phyloP scores from a whole-genome alignment of 1,139 yeast species.

The Pichia inconspicua region DNA sequence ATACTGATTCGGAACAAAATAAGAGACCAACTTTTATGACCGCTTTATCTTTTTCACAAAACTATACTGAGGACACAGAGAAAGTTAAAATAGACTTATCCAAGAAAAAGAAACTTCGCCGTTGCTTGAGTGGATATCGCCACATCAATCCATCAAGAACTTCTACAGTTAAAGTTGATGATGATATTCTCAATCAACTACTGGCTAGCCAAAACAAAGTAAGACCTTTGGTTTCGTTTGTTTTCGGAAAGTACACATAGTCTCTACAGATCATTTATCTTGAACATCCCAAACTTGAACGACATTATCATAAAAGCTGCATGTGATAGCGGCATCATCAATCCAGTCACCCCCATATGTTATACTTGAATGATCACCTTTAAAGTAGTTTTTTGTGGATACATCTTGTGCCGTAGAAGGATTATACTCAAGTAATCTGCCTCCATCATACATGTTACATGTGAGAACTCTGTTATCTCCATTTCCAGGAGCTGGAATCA shows the following conservation, averaged over 20 bases:
- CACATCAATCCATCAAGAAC: conserved; percentile 45
- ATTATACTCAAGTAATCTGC: conserved; percentile 45
- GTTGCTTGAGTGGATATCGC: conserved; percentile 51
- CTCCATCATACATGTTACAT: conserved; percentile 97
- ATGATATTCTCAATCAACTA: conserved; percentile 22
- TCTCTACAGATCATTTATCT: neutral
- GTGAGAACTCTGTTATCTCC: conserved; percentile 43
- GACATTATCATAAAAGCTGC: conserved; percentile 84
- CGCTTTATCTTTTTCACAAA: conserved; percentile 36
- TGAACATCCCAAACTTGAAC: conserved; percentile 58
- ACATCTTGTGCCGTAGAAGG: conserved; percentile 31
- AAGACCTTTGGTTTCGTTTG: conserved; percentile 20
- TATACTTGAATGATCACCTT: conserved; percentile 80
- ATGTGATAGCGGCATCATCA: conserved; percentile 50
- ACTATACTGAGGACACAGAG: conserved; percentile 9
- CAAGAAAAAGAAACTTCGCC: conserved; percentile 25
- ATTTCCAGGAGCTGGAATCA: conserved; percentile 51
- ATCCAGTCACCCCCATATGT: conserved; percentile 95
- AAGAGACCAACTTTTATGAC: conserved; percentile 17
- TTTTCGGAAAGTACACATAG: conserved; percentile 17
- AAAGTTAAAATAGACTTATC: conserved; percentile 19
- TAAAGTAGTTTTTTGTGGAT: conserved; percentile 43
- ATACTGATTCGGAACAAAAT: conserved; percentile 17
- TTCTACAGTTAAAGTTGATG: conserved; percentile 16
- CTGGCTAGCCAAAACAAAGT: conserved; percentile 17